phyloP scores from a whole-genome alignment of 1,284 basidiomycete species.

The Ganoderma multipileum region DNA sequence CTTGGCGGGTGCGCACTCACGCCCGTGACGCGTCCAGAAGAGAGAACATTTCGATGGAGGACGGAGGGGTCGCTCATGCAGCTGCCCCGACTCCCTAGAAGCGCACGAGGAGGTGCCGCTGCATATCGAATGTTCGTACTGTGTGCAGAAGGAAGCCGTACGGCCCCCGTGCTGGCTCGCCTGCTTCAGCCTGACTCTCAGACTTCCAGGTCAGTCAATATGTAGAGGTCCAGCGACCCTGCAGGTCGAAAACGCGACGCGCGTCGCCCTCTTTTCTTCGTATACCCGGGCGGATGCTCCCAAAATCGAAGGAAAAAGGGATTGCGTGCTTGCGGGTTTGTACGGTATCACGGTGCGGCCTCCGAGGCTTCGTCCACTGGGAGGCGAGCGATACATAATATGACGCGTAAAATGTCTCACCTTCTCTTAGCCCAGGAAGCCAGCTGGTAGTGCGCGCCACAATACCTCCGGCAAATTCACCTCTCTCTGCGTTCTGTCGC shows the following conservation, averaged over 20 bases:
- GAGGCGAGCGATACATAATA: conserved; percentile 17
- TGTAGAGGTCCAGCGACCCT: conserved; percentile 23
- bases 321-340: background rate
- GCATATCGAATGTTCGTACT: background rate
- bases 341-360: background rate
- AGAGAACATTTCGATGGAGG: background rate
- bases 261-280: background rate
- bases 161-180: background rate
- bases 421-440: conserved; percentile 1
- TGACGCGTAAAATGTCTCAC: conserved; percentile 22
- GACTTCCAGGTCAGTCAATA: background rate
- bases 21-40: background rate
- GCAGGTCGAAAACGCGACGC: background rate
- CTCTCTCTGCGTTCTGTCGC: background rate
- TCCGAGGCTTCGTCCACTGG: background rate
- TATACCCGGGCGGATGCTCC: conserved; percentile 10
- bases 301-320: background rate
- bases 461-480: background rate
- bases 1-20: conserved; percentile 8
- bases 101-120: background rate
- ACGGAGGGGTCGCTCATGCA: background rate
- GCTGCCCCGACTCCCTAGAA: background rate
- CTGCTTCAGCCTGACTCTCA: background rate
- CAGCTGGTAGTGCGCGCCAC: background rate
- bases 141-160: background rate